phyloP scores from a whole-genome alignment of 2,329 filamentous ascomycete species.

The Neofusicoccum parvum region DNA sequence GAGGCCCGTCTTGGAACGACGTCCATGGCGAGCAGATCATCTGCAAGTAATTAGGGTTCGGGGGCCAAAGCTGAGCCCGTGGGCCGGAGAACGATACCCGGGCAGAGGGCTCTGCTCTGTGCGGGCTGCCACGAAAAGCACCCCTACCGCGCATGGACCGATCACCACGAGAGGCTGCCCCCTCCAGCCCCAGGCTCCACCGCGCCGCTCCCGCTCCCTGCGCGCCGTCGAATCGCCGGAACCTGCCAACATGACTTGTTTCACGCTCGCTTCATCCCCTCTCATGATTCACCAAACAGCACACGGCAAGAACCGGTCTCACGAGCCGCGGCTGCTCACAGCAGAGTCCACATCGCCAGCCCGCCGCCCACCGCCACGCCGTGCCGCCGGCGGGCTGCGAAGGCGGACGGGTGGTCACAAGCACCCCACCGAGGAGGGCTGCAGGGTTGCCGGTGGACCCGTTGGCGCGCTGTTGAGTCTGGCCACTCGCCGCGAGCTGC shows the following conservation, averaged over 20 bases:
- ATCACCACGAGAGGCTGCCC: constrained; percentile 15
- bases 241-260: constrained; percentile 21
- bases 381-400: not conserved
- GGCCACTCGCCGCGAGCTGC: not conserved
- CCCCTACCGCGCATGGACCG: constrained; percentile 19
- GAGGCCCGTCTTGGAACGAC: constrained; percentile 7
- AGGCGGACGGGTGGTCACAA: not conserved
- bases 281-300: constrained; percentile 20
- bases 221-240: constrained; percentile 13
- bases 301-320: constrained; percentile 20
- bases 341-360: not conserved
- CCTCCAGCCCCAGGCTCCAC: constrained; percentile 4
- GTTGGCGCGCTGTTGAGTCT: not conserved
- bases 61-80: constrained; percentile 13
- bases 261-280: constrained; percentile 17
- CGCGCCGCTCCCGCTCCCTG: constrained; percentile 19
- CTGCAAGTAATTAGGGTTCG: constrained; percentile 20
- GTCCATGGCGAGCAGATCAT: constrained; percentile 19
- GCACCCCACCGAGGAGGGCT: not conserved
- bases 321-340: constrained; percentile 2
- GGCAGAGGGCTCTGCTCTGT: constrained; percentile 17
- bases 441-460: constrained; percentile 8
- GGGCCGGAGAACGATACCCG: constrained; percentile 19
- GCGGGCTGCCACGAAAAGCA: constrained; percentile 17
- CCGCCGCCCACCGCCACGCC: constrained; percentile 7